These are phyloP conservation scores for Lithocarpus polystachyus DNA, from an alignment of 306 rosid species.

Conservation along the genomic window DNA sequence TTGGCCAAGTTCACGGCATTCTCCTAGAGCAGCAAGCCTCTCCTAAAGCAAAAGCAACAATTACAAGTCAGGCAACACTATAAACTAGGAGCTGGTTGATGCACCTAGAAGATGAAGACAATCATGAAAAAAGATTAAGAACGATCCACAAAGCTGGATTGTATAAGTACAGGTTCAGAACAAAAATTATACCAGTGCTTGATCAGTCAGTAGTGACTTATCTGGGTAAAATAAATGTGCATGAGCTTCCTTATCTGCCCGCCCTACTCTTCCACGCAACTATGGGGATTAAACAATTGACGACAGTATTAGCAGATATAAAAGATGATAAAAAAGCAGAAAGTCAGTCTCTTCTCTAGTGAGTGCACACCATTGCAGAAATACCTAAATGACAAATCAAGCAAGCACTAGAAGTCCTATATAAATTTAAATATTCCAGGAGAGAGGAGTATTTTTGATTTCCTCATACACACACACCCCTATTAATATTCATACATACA, in stretches of 20 bases:
- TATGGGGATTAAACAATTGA: slow-evolving; percentile 34
- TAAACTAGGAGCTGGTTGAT: slow-evolving; percentile 6
- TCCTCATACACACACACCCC: too few species aligned
- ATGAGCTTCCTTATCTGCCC: slow-evolving; percentile 96
- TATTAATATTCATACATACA: background rate
- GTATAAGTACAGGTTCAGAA: slow-evolving; percentile 13
- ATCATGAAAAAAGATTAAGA: background rate
- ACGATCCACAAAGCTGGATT: background rate
- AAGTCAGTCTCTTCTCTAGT: background rate
- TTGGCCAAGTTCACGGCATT: slow-evolving; percentile 93
- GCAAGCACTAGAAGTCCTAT: background rate
- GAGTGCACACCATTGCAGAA: background rate
- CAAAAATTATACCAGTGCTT: slow-evolving; percentile 63
- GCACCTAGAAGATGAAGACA: slow-evolving; percentile 4
- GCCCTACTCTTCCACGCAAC: slow-evolving; percentile 98
- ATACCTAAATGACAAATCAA: background rate
- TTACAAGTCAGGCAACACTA: slow-evolving; percentile 13
- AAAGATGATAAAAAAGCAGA: slow-evolving; percentile 11
- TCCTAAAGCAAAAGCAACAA: slow-evolving; percentile 53
- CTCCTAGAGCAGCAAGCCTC: slow-evolving; percentile 91
- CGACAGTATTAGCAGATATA: background rate
- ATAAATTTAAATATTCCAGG: background rate
- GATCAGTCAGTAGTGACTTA: slow-evolving; percentile 68
- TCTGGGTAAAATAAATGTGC: slow-evolving; percentile 87
- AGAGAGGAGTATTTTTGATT: background rate